A percentile compares a stretch with the other conserved stretches of the same genome.
These are phyloP conservation scores for Acrocalymma vagum DNA, from an alignment of 2,329 filamentous ascomycete genomes.

Conservation along the genomic window DNA sequence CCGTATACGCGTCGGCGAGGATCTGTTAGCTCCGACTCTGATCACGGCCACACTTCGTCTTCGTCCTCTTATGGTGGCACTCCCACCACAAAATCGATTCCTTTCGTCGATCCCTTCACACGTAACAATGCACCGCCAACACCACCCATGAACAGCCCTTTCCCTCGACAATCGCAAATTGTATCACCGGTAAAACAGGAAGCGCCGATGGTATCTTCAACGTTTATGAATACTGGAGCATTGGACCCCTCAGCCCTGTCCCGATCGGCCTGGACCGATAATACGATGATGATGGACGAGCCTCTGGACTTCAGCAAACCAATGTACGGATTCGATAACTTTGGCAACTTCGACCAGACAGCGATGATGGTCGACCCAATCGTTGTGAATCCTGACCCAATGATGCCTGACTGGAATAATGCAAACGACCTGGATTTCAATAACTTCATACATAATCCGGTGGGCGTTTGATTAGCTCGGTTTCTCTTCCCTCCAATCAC, in stretches of 20 bases:
- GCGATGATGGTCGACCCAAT: conserved; percentile 43
- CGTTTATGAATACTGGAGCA: conserved; percentile 37
- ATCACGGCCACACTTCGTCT: conserved; percentile 57
- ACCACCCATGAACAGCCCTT: conserved; percentile 49
- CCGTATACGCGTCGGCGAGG: conserved; percentile 61
- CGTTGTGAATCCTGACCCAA: conserved; percentile 38
- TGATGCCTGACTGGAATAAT: conserved; percentile 46
- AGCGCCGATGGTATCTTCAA: conserved; percentile 34
- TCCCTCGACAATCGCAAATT: conserved; percentile 44
- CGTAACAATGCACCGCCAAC: conserved; percentile 46
- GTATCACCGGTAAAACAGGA: conserved; percentile 41
- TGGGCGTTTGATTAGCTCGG: conserved; percentile 36
- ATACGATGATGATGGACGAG: conserved; percentile 48
- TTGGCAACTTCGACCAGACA: conserved; percentile 39
- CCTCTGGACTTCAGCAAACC: conserved; percentile 44
- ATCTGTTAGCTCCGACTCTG: conserved; percentile 66
- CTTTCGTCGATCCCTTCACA: conserved; percentile 39
- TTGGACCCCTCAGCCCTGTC: conserved; percentile 41
- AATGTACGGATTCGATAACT: conserved; percentile 42
- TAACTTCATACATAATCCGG: conserved; percentile 46
- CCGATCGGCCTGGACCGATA: conserved; percentile 37
- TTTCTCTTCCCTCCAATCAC: conserved; percentile 22
- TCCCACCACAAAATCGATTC: conserved; percentile 43
- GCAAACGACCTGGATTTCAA: conserved; percentile 46
- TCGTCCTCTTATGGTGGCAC: conserved; percentile 48